Evolutionary conservation across 768 basidiomycete species (phyloP), one percentile per base, ranked within the genome.

Genomic region (Tulasnella sp.): DNA sequence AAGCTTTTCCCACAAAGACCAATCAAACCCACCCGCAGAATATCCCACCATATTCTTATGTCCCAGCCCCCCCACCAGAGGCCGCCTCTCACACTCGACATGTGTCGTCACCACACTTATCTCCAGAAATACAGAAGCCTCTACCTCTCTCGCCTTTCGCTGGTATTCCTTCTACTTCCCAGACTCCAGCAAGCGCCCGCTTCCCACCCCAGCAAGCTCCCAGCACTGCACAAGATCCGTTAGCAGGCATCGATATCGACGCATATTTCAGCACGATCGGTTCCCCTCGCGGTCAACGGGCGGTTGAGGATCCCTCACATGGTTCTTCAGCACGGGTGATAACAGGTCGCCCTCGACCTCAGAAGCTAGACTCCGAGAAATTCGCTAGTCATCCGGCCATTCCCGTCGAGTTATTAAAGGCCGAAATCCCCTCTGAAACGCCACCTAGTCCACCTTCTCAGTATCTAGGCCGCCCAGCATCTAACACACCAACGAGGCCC

Each of bases 231-330:
- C 31, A 74, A 42, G 73, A 74, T 40, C 38, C 38, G 16, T 19
- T 74, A 36, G 73, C 44, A 21, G 73, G n/a, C 19, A 74, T 74
- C 36, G 73, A 74, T 74, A 74, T 74, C 44, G 73, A 74, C 21
- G 73, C 73, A 19, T 40, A 40, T 40, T 74, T 74, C 44, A 74
- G 73, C 18, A 40, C 73, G 73, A 74, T 74, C 38, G 73, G 73
- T 36, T 74, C 73, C 42, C 73, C 73, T 74, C 73, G 73, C 14
- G 73, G 73, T 16, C 31, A 68, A 36, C 73, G 34, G 44, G 44
- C 38, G 16, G 38, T 40, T 36, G 19, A 16, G 31, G 73, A 74
- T 40, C 12, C 39, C 38, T 5, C 73, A 40, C n/a, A 46, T 42
- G 38, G 14, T 14, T 21, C 73, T 40, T n/a, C 73, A 24, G 7